Conservation (phyloP, 139 green algal genomes). For the Choricystis sp. region DNA sequence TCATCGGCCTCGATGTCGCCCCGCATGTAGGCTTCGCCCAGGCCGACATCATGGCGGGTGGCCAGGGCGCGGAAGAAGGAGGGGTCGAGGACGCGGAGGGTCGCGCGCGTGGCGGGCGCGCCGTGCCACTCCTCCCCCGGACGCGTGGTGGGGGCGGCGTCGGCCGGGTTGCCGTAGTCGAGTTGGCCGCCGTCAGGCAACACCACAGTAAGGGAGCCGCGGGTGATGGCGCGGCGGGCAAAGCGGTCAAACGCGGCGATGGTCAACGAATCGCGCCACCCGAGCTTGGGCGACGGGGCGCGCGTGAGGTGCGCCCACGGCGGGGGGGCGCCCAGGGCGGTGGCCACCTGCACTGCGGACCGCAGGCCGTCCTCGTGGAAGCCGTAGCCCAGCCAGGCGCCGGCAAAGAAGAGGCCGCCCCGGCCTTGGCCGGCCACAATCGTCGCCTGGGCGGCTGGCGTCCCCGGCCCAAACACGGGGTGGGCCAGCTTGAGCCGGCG, state of each 20-base stretch:
- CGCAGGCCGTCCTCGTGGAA: slow-evolving; percentile 95
- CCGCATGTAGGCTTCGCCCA: slow-evolving; percentile 88
- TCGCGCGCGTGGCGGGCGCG: slow-evolving; percentile 26
- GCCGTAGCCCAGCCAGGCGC: slow-evolving; percentile 78
- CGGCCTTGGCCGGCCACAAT: slow-evolving; percentile 26
- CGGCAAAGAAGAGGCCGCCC: slow-evolving; percentile 36
- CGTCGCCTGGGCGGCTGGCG: slow-evolving; percentile 29
- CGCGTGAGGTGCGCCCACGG: slow-evolving; percentile 32
- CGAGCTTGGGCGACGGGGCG: slow-evolving; percentile 44
- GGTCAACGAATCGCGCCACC: slow-evolving; percentile 10
- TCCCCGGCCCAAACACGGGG: slow-evolving; percentile 55
- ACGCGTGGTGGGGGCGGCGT: background rate
- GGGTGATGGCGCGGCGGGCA: slow-evolving; percentile 27
- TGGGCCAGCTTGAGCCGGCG: slow-evolving; percentile 46
- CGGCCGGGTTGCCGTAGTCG: slow-evolving; percentile 28
- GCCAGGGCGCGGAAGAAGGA: slow-evolving; percentile 67
- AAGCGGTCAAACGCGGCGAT: slow-evolving; percentile 38
- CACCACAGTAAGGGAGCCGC: slow-evolving; percentile 55
- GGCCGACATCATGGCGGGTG: slow-evolving; percentile 48
- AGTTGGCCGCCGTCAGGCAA: slow-evolving; percentile 67
- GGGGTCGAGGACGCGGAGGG: slow-evolving; percentile 47
- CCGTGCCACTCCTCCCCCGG: slow-evolving; percentile 39
- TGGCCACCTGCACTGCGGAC: slow-evolving; percentile 38
- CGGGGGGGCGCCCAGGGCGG: slow-evolving; percentile 19
- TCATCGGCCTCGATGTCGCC: slow-evolving; percentile 45